A percentile compares a stretch with the other conserved stretches of the same genome.
These are phyloP conservation scores for Phytopythium delawarense DNA, from an alignment of 352 stramenopile species.

Conservation along the genomic window DNA sequence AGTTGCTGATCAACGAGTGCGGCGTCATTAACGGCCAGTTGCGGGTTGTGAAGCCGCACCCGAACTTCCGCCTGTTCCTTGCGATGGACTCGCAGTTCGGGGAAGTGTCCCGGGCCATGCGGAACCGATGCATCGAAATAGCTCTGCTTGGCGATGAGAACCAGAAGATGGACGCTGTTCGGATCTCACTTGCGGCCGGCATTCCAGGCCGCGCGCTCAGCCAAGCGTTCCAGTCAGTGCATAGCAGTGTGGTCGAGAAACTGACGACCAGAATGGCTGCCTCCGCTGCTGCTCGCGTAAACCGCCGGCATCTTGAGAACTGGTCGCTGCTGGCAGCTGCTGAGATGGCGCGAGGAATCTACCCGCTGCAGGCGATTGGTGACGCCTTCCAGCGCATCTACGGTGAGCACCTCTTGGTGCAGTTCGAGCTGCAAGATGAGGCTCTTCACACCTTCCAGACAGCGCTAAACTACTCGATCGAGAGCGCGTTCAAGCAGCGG, in stretches of 20 bases:
- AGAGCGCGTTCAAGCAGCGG: slow-evolving; percentile 22
- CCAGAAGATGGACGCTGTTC: slow-evolving; percentile 60
- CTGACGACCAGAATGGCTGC: slow-evolving; percentile 19
- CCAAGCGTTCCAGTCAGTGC: slow-evolving; percentile 53
- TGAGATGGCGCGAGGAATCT: slow-evolving; percentile 57
- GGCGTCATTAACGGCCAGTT: slow-evolving; percentile 89
- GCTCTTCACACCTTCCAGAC: slow-evolving; percentile 26
- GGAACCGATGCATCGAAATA: slow-evolving; percentile 99
- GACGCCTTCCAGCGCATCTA: slow-evolving; percentile 69
- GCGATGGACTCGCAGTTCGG: slow-evolving; percentile 95
- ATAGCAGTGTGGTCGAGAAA: slow-evolving; percentile 41
- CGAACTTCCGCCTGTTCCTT: slow-evolving; percentile 99
- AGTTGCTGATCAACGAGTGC: slow-evolving; percentile 98
- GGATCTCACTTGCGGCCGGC: slow-evolving; percentile 49
- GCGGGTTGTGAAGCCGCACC: slow-evolving; percentile 95
- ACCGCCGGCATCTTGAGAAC: slow-evolving; percentile 69
- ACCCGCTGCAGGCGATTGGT: slow-evolving; percentile 36
- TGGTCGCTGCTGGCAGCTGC: slow-evolving; percentile 62
- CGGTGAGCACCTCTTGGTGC: slow-evolving; percentile 33
- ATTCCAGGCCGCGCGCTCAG: slow-evolving; percentile 66
- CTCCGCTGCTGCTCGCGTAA: slow-evolving; percentile 39
- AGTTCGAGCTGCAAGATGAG: slow-evolving; percentile 41
- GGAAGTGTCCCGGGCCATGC: slow-evolving; percentile 99
- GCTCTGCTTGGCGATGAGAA: slow-evolving; percentile 51
- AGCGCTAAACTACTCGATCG: slow-evolving; percentile 24